A percentile compares a stretch with the other conserved stretches of the same genome.
These are phyloP conservation scores for Starmerella stigmatis DNA, from an alignment of 805 yeast species.

Conservation along the genomic window DNA sequence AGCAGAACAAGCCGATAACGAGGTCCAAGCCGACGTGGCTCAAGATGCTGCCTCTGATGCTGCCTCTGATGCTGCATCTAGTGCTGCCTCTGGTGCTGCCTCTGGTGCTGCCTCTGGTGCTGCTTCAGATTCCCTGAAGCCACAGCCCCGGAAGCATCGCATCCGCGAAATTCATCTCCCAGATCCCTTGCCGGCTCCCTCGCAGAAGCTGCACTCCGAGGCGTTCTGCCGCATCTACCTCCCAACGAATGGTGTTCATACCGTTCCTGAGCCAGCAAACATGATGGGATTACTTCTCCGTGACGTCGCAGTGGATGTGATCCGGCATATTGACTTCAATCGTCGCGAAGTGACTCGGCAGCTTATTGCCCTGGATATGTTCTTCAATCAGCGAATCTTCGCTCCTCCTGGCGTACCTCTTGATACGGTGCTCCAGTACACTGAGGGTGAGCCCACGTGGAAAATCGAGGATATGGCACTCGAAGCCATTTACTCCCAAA, in stretches of 20 bases:
- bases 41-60: too few relatives aligned
- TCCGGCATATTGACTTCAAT: conserved; percentile 77
- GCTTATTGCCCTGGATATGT: conserved; percentile 60
- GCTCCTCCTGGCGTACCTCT: conserved; percentile 66
- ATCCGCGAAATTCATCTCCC: conserved; percentile 32
- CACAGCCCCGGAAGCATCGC: conserved; percentile 17
- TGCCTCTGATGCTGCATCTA: not conserved
- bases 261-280: conserved; percentile 47
- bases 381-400: conserved; percentile 56
- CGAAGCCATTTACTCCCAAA: conserved; percentile 67
- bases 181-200: conserved; percentile 9
- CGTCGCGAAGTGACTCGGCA: conserved; percentile 79
- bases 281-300: conserved; percentile 54
- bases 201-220: conserved; percentile 7
- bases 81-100: not conserved
- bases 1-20: too few relatives aligned
- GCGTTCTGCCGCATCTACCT: conserved; percentile 16
- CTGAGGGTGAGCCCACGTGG: conserved; percentile 55
- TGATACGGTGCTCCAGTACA: conserved; percentile 35
- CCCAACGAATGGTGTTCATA: conserved; percentile 42
- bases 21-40: too few relatives aligned
- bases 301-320: conserved; percentile 64
- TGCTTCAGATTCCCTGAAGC: not conserved
- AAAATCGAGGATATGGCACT: conserved; percentile 84
- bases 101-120: not conserved